Base-by-base conservation (phyloP, 805 yeast genomes). In the Candida germanica region DNA sequence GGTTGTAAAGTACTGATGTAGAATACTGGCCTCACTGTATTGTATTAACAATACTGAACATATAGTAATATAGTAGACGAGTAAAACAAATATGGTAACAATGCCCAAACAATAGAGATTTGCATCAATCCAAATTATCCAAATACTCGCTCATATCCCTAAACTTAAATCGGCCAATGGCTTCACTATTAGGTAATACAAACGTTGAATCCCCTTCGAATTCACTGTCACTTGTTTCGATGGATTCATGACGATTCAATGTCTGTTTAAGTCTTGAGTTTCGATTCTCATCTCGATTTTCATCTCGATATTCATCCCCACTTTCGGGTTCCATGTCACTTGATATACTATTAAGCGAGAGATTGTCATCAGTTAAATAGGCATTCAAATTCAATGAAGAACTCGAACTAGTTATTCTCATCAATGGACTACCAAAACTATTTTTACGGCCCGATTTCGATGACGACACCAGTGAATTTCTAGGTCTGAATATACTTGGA, bases 351-450 rank as follows among this genome's bases (percentile, higher is more conserved):
- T 30, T 35, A 6, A 34, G 27, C 3, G 35, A 31, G 10, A 24
- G 29, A 26, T 38, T 35, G 22, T 58, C 66, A 35, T 64, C 71
- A 11, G 69, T 64, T 35, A 67, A 53, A 40, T 64, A 67, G 7
- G 69, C 73, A 38, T 66, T 61, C 31, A 67, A 54, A 42, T 67
- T 67, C 22, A 67, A 50, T 19, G 68, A 61, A 16, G 69, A 61
- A 37, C 61, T 60, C 20, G 69, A 61, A 39, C 69, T 62, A 25
- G 70, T 54, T 24, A 67, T 61, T 23, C 62, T 52, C 34, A 54
- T 44, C 8, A 66, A 49, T 8, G 46, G 38, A 2, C 65, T 55
- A 6, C 48, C 33, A 12, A 54, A 30, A 14, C 66, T 59, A 41
- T 53, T 57, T 23, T 59, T 57, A 11, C 68, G 42, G 29, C 15